Conservation (phyloP, 2,329 filamentous ascomycete species). For the Xylariomycetidae sp. region DNA sequence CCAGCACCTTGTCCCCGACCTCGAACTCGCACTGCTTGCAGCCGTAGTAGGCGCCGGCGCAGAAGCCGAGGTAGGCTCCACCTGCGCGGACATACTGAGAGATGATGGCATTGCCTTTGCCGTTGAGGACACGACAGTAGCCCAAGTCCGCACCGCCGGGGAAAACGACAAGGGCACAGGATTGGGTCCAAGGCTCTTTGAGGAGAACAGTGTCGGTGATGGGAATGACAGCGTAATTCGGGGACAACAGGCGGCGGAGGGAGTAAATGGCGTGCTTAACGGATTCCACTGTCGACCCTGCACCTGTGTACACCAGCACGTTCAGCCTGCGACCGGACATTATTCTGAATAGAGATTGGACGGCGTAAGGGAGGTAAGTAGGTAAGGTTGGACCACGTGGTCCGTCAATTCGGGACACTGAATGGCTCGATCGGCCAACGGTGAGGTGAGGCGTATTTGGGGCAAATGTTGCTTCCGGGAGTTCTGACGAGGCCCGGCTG, state of each 20-base stretch:
- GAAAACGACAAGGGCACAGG: constrained; percentile 84
- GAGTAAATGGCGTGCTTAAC: constrained; percentile 86
- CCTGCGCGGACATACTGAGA: constrained; percentile 78
- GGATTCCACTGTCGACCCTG: constrained; percentile 80
- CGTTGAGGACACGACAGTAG: constrained; percentile 84
- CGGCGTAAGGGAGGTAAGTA: constrained; percentile 1
- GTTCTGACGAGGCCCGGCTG: no score
- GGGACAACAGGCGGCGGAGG: constrained; percentile 76
- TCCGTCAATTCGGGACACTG: no score
- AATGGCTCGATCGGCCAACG: no score
- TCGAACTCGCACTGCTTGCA: constrained; percentile 82
- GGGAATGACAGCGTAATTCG: constrained; percentile 88
- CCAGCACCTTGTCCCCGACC: constrained; percentile 71
- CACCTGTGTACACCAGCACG: constrained; percentile 89
- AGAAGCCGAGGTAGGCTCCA: constrained; percentile 84
- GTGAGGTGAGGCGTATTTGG: no score
- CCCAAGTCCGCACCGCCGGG: constrained; percentile 91
- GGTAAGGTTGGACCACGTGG: constrained; percentile 1
- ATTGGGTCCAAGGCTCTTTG: constrained; percentile 84
- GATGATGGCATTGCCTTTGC: constrained; percentile 79
- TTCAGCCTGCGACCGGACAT: constrained; percentile 74
- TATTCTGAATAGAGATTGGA: constrained; percentile 1
- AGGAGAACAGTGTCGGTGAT: constrained; percentile 72
- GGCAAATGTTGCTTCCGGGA: no score
- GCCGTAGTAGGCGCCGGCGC: constrained; percentile 92